Percentiles rank a stretch among this genome's conserved stretches.
Evolutionary conservation across 345 rosid genomes (phyloP).

Genomic region (Melastoma malabathricum): DNA sequence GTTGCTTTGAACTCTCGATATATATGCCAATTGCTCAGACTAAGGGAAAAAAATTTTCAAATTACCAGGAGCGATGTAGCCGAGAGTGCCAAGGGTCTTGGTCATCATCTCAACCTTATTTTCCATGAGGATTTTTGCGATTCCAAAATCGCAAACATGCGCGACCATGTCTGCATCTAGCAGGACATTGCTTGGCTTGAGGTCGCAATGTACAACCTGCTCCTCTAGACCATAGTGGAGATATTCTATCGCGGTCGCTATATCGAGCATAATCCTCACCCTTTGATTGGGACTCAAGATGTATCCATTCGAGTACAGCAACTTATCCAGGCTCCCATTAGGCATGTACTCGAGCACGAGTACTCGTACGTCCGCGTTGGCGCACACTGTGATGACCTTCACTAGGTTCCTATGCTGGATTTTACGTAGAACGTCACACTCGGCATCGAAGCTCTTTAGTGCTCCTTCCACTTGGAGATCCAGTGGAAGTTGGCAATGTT

Average conservation of each 20-base stretch:
- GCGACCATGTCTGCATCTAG: background rate
- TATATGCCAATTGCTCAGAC: too few species aligned
- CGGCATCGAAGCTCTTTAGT: conserved; percentile 6
- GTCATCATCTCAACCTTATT: background rate
- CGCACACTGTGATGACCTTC: conserved; percentile 10
- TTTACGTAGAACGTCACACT: conserved; percentile 5
- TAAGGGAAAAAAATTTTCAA: too few species aligned
- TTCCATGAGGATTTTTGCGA: background rate
- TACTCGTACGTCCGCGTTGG: conserved; percentile 2
- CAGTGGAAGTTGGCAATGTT: conserved; percentile 11
- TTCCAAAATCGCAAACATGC: conserved; percentile 6
- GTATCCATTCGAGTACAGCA: conserved; percentile 1
- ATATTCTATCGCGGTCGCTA: background rate
- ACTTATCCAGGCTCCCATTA: conserved; percentile 7
- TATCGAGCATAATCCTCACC: conserved; percentile 2
- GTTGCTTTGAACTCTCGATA: too few species aligned
- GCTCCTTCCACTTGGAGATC: conserved; percentile 4
- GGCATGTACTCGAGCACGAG: conserved; percentile 14
- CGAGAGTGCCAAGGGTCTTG: conserved; percentile 1
- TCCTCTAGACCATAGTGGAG: background rate
- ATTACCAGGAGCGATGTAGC: conserved; percentile 6
- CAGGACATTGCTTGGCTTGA: conserved; percentile 1
- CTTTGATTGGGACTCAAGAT: background rate
- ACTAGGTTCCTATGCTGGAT: conserved; percentile 14
- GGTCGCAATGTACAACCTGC: background rate